A percentile compares a stretch with the other conserved stretches of the same genome.
These are phyloP conservation scores for Podospora australis DNA, from an alignment of 495 filamentous ascomycete species.

Conservation along the genomic window DNA sequence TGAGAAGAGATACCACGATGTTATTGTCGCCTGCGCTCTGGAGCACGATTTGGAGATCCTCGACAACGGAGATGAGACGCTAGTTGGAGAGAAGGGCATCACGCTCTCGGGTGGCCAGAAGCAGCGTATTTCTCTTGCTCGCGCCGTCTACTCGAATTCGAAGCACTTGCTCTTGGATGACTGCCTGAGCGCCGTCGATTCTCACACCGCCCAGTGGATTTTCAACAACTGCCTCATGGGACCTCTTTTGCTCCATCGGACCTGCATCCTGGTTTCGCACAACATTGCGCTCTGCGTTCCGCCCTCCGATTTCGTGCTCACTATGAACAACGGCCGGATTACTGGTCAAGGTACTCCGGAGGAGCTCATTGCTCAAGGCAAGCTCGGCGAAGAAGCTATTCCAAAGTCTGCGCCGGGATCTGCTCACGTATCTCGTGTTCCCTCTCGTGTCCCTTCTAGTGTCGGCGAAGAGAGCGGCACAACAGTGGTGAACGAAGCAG, in stretches of 20 bases:
- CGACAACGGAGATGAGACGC: slow-evolving; percentile 84
- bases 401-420: slow-evolving; percentile 66
- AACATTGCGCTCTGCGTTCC: slow-evolving; percentile 83
- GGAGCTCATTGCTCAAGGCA: slow-evolving; percentile 74
- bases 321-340: slow-evolving; percentile 81
- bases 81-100: slow-evolving; percentile 97
- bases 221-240: slow-evolving; percentile 89
- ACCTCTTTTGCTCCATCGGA: slow-evolving; percentile 79
- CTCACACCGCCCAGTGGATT: slow-evolving; percentile 97
- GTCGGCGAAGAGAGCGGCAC: slow-evolving; percentile 47
- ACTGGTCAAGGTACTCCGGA: slow-evolving; percentile 66
- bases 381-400: slow-evolving; percentile 67
- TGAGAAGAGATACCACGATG: slow-evolving; percentile 76
- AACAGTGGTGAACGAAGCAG: slow-evolving; percentile 39
- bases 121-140: slow-evolving; percentile 90
- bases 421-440: slow-evolving; percentile 54
- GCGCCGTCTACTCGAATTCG: slow-evolving; percentile 88
- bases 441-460: slow-evolving; percentile 69
- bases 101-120: slow-evolving; percentile 96
- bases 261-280: slow-evolving; percentile 96
- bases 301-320: slow-evolving; percentile 68
- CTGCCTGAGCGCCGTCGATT: slow-evolving; percentile 96
- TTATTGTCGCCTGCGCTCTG: slow-evolving; percentile 87
- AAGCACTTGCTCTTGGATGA: slow-evolving; percentile 89
- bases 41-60: slow-evolving; percentile 89